phyloP scores from a whole-genome alignment of 768 basidiomycete genomes.

The Hericium erinaceus region DNA sequence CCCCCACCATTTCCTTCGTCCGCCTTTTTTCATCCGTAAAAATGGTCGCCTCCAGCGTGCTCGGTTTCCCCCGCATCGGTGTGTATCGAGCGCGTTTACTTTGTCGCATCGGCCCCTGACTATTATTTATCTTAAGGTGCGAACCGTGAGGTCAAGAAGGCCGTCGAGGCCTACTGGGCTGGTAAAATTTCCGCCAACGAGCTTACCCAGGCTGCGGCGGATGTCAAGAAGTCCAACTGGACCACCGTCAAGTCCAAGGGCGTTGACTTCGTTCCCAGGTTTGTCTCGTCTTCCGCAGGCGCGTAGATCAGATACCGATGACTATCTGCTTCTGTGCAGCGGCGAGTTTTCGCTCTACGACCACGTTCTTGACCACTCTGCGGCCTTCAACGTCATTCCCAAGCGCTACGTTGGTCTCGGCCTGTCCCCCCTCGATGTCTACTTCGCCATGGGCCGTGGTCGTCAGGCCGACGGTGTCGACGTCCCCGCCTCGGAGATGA shows the following conservation, averaged over 20 bases:
- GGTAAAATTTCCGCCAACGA: slow-evolving; percentile 84
- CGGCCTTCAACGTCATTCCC: slow-evolving; percentile 94
- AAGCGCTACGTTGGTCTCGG: slow-evolving; percentile 84
- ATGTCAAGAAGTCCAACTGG: slow-evolving; percentile 87
- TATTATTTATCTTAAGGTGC: slow-evolving; percentile 44
- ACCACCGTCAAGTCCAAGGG: slow-evolving; percentile 72
- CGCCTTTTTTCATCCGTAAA: slow-evolving; percentile 15
- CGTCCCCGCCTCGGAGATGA: slow-evolving; percentile 97
- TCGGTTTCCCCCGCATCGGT: slow-evolving; percentile 93
- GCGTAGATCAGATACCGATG: slow-evolving; percentile 1
- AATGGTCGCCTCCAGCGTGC: slow-evolving; percentile 79
- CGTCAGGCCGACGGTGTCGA: slow-evolving; percentile 92
- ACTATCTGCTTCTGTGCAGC: slow-evolving; percentile 32
- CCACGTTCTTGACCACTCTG: slow-evolving; percentile 95
- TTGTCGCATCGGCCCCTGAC: neutral
- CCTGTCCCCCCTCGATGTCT: slow-evolving; percentile 85
- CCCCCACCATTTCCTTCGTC: slow-evolving; percentile 12
- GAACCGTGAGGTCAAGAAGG: slow-evolving; percentile 95
- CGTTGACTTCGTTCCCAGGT: slow-evolving; percentile 92
- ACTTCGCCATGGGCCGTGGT: slow-evolving; percentile 99
- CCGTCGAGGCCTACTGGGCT: slow-evolving; percentile 97
- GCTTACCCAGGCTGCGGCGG: slow-evolving; percentile 79
- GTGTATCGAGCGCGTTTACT: slow-evolving; percentile 12
- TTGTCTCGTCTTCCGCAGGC: slow-evolving; percentile 18
- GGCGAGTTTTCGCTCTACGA: slow-evolving; percentile 99